Evolutionary conservation across 2,329 filamentous ascomycete species (phyloP).

Genomic region (Chrysoporthe austroafricana): DNA sequence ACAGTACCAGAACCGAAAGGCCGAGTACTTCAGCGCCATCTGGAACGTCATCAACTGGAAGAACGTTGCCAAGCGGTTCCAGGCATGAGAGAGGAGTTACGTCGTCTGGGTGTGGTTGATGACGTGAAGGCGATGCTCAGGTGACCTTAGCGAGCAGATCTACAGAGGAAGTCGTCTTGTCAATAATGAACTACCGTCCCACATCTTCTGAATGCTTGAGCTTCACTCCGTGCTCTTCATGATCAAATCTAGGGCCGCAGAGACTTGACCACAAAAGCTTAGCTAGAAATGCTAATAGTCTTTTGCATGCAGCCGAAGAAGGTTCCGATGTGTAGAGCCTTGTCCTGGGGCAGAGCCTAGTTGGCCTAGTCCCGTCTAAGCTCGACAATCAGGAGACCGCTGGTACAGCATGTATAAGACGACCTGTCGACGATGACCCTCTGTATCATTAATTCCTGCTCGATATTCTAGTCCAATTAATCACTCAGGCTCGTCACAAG

Average conservation of each 20-base stretch:
- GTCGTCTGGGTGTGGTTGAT: constrained; percentile 8
- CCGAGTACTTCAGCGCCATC: constrained; percentile 89
- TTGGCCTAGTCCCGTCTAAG: constrained; percentile 1
- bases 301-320: neutral
- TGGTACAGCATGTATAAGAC: neutral
- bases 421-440: neutral
- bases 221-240: neutral
- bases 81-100: constrained; percentile 33
- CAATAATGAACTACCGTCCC: neutral
- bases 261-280: neutral
- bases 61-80: constrained; percentile 77
- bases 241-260: neutral
- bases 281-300: neutral
- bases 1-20: constrained; percentile 96
- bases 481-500: neutral
- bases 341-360: neutral
- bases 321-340: neutral
- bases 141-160: neutral
- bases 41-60: constrained; percentile 98
- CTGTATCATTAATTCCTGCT: neutral
- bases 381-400: neutral
- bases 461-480: neutral
- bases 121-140: neutral
- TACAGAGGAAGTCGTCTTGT: neutral
- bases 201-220: neutral